Evolutionary conservation across 495 filamentous ascomycete species (phyloP).

Genomic region (Rostrohypoxylon terebratum): DNA sequence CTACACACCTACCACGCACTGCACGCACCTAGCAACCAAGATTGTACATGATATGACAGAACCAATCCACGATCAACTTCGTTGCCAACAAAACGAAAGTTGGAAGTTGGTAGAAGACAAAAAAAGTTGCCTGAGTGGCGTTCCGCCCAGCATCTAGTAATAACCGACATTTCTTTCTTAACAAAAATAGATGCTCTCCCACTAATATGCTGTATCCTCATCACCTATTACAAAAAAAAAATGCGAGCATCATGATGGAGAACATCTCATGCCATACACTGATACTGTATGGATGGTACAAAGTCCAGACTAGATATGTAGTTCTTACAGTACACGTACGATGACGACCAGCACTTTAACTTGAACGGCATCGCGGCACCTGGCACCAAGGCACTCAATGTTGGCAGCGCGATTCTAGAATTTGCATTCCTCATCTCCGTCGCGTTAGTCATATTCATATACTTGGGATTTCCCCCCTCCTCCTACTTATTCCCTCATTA

Average conservation of each 20-base stretch:
- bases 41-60: slow-evolving; percentile 2
- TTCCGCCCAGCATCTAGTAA: slow-evolving; percentile 7
- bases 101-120: slow-evolving; percentile 16
- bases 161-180: slow-evolving; percentile 17
- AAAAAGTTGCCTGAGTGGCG: slow-evolving; percentile 35
- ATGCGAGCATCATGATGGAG: slow-evolving; percentile 32
- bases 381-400: no score
- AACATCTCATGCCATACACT: slow-evolving; percentile 12
- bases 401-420: neutral
- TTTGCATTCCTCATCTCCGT: neutral
- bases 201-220: neutral
- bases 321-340: no score
- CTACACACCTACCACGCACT: neutral
- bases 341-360: neutral
- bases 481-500: neutral
- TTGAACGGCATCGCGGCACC: neutral
- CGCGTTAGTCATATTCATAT: slow-evolving; percentile 16
- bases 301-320: neutral
- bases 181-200: slow-evolving; percentile 7
- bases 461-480: neutral
- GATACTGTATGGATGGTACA: neutral
- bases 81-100: slow-evolving; percentile 1
- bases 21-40: neutral
- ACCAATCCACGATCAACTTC: slow-evolving; percentile 3
- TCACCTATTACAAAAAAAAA: neutral